Conservation (phyloP, 176 grass and related monocot species). For the Oryza coarctata region DNA sequence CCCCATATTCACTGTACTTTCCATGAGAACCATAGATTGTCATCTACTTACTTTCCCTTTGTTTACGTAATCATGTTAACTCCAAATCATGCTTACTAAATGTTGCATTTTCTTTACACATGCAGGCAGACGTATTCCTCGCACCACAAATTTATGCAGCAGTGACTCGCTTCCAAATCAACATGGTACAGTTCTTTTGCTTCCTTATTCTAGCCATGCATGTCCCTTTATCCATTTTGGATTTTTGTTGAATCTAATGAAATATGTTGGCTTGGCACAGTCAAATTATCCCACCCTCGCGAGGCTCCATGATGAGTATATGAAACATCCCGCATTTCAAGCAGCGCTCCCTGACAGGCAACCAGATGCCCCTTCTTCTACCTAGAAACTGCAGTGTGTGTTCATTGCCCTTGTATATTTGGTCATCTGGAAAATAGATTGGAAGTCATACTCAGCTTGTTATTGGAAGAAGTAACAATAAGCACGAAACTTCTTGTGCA, state of each 20-base stretch:
- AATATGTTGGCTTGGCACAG: constrained; percentile 30
- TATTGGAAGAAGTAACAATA: constrained; percentile 5
- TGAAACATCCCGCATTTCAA: constrained; percentile 66
- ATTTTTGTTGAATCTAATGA: background rate
- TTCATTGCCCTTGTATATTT: background rate
- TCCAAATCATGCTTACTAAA: background rate
- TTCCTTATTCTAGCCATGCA: background rate
- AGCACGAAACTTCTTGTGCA: background rate
- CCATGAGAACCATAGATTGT: background rate
- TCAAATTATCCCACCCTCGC: constrained; percentile 61
- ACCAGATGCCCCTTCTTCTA: constrained; percentile 62
- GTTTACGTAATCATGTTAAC: background rate
- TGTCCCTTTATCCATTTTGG: background rate
- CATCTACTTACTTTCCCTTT: background rate
- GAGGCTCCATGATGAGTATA: constrained; percentile 58
- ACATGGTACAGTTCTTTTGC: constrained; percentile 53
- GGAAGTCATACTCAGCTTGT: background rate
- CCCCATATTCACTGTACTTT: background rate
- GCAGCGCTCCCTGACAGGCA: constrained; percentile 68
- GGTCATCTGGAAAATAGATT: background rate
- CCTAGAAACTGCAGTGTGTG: constrained; percentile 20
- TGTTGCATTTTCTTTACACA: constrained; percentile 14
- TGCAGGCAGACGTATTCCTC: constrained; percentile 84
- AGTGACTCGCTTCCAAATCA: constrained; percentile 45
- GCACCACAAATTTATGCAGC: constrained; percentile 69